These are phyloP conservation scores for Caryopteris hybrid DNA, from an alignment of 305 asterid genomes.

Conservation along the genomic window DNA sequence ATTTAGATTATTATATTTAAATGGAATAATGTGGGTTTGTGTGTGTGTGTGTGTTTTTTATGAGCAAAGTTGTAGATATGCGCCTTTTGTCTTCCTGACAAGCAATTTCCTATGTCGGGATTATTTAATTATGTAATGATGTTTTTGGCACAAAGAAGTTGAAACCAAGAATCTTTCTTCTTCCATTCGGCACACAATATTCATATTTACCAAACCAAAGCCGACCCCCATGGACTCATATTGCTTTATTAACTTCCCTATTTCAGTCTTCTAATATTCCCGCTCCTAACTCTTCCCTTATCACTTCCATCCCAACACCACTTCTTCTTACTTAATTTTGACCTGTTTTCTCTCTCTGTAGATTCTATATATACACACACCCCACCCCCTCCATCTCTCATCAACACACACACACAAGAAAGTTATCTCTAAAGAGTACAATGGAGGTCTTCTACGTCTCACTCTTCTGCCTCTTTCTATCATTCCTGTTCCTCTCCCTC, in stretches of 20 bases:
- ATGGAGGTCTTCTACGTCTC: conserved; percentile 34
- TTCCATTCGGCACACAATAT: not conserved
- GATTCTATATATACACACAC: not conserved
- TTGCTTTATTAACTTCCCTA: not conserved
- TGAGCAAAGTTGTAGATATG: no score
- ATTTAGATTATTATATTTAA: no score
- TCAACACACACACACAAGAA: not conserved
- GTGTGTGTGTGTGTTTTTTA: no score
- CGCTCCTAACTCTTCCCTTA: not conserved
- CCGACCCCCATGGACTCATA: no score
- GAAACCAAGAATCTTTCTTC: not conserved
- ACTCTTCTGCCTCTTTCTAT: conserved; percentile 27
- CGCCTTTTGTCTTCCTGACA: not conserved
- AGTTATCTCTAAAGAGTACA: not conserved
- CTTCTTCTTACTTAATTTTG: not conserved
- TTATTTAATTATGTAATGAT: not conserved
- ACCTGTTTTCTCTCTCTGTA: no score
- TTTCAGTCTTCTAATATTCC: not conserved
- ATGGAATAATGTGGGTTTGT: no score
- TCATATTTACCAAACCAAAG: not conserved
- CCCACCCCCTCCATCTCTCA: not conserved
- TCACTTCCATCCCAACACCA: not conserved
- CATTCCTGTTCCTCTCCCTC: conserved; percentile 23
- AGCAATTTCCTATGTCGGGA: not conserved
- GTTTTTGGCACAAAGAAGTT: not conserved